phyloP scores from a whole-genome alignment of 2,329 filamentous ascomycete species.

The Fusarium pseudograminearum region DNA sequence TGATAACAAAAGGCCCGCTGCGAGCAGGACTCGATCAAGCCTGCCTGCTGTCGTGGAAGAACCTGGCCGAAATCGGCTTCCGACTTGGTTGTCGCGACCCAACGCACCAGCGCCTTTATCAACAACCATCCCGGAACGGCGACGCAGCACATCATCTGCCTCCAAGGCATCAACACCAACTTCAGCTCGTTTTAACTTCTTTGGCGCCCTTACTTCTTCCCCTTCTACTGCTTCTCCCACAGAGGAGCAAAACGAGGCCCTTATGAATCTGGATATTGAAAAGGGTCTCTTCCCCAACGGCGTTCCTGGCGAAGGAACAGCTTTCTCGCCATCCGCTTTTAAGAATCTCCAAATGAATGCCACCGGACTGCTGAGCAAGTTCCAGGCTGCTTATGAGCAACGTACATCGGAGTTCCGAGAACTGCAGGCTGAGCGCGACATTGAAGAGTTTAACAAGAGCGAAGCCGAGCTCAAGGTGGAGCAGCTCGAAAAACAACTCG shows the following conservation, averaged over 20 bases:
- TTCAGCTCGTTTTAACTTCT: slow-evolving; percentile 59
- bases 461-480: slow-evolving; percentile 65
- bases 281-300: slow-evolving; percentile 64
- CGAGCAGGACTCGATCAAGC: slow-evolving; percentile 14
- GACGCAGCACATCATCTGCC: slow-evolving; percentile 46
- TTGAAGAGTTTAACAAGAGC: slow-evolving; percentile 66
- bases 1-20: slow-evolving; percentile 42
- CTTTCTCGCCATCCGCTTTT: slow-evolving; percentile 70
- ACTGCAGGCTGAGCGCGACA: slow-evolving; percentile 65
- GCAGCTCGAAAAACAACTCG: slow-evolving; percentile 70
- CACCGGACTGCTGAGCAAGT: slow-evolving; percentile 64
- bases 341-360: slow-evolving; percentile 72
- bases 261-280: slow-evolving; percentile 67
- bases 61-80: slow-evolving; percentile 30
- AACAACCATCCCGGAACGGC: slow-evolving; percentile 18
- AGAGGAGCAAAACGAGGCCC: slow-evolving; percentile 61
- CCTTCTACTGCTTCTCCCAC: slow-evolving; percentile 54
- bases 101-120: slow-evolving; percentile 35
- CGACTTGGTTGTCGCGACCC: slow-evolving; percentile 45
- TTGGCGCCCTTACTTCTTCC: slow-evolving; percentile 59
- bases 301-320: slow-evolving; percentile 57
- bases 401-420: slow-evolving; percentile 64
- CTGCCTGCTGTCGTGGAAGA: slow-evolving; percentile 37
- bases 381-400: slow-evolving; percentile 70
- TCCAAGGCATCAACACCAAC: slow-evolving; percentile 51